Conservation (phyloP, 805 yeast species). For the Kodamaea leandrae region DNA sequence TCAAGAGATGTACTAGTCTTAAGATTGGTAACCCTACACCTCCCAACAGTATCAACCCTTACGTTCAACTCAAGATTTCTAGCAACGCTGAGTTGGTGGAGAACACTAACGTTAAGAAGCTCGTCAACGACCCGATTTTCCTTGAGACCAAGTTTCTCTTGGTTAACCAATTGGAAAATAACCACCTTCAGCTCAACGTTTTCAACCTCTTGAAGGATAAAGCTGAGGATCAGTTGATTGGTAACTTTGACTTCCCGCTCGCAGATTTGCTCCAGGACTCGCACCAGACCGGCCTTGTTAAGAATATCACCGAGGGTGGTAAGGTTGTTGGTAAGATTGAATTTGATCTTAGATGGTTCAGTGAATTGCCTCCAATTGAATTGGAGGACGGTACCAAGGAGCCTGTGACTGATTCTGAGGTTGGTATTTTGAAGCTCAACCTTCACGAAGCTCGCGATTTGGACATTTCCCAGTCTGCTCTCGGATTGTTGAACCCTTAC, state of each 20-base stretch:
- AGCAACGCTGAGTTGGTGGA: constrained; percentile 44
- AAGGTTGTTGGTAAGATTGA: constrained; percentile 56
- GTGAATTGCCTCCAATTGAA: constrained; percentile 42
- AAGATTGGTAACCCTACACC: constrained; percentile 45
- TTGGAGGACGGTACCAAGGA: constrained; percentile 51
- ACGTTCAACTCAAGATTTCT: constrained; percentile 41
- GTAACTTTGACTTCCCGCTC: constrained; percentile 52
- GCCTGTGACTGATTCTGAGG: constrained; percentile 57
- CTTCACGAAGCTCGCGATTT: constrained; percentile 60
- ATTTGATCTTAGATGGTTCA: constrained; percentile 54
- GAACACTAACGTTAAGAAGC: constrained; percentile 57
- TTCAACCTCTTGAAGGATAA: constrained; percentile 52
- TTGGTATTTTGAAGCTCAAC: constrained; percentile 67
- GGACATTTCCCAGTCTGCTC: constrained; percentile 49
- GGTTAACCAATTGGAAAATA: constrained; percentile 55
- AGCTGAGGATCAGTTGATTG: constrained; percentile 51
- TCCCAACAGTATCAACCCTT: constrained; percentile 50
- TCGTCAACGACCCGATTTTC: constrained; percentile 58
- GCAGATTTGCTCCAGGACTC: constrained; percentile 59
- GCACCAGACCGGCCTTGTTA: constrained; percentile 39
- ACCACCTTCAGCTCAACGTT: constrained; percentile 50
- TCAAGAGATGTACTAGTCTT: constrained; percentile 51
- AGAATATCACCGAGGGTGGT: constrained; percentile 48
- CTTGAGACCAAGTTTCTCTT: constrained; percentile 63
- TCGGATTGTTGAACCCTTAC: constrained; percentile 59